Evolutionary conservation across 2,329 filamentous ascomycete genomes (phyloP).

Genomic region (Trichoderma sp.): DNA sequence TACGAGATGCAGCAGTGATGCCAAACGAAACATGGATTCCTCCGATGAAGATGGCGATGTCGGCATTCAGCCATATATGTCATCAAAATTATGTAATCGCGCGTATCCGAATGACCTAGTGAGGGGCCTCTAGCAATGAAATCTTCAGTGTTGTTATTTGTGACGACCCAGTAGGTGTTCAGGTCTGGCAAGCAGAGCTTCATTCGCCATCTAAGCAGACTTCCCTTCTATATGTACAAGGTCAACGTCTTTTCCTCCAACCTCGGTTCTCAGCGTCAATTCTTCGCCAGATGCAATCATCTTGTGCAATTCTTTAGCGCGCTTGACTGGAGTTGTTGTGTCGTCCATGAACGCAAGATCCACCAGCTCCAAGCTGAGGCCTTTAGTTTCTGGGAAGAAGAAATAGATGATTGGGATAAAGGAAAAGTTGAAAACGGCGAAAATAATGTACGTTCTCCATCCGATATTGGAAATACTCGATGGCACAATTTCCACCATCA

Average conservation of each 20-base stretch:
- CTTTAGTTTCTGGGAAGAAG: constrained; percentile 37
- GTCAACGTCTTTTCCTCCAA: not conserved
- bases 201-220: not conserved
- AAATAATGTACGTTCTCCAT: constrained; percentile 36
- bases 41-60: not conserved
- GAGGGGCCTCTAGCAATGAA: not conserved
- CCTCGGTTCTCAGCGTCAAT: constrained; percentile 2
- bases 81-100: not conserved
- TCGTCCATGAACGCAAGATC: constrained; percentile 34
- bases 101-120: not conserved
- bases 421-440: constrained; percentile 33
- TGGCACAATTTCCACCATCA: constrained; percentile 30
- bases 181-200: not conserved
- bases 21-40: not conserved
- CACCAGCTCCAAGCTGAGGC: constrained; percentile 47
- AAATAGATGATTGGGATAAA: constrained; percentile 36
- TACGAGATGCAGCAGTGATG: not conserved
- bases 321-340: constrained; percentile 7
- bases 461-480: constrained; percentile 32
- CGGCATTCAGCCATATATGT: not conserved
- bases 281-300: constrained; percentile 14
- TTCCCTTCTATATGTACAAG: constrained; percentile 1
- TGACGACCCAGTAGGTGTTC: not conserved
- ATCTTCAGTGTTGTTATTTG: not conserved
- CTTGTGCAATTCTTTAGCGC: constrained; percentile 16